These are phyloP conservation scores for Blastocystis hominis DNA, from an alignment of 352 stramenopile species.

Conservation along the genomic window DNA sequence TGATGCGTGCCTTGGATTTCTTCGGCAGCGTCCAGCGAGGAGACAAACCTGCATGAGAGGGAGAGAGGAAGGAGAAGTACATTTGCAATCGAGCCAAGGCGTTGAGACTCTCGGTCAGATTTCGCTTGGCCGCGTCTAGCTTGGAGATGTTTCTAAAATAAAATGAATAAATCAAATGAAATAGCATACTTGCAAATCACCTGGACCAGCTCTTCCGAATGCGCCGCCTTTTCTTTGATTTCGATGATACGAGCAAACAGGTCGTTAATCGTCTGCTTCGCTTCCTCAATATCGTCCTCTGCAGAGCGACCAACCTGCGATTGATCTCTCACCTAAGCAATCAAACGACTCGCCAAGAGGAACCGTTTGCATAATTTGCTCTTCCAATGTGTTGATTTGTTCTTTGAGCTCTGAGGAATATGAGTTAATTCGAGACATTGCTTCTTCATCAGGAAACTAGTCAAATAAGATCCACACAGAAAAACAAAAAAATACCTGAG, in stretches of 20 bases:
- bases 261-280: constrained; percentile 39
- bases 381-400: neutral
- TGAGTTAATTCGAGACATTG: constrained; percentile 5
- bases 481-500: neutral
- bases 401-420: constrained; percentile 11
- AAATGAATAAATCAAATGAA: neutral
- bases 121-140: constrained; percentile 23
- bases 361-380: constrained; percentile 44
- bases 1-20: constrained; percentile 63
- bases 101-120: constrained; percentile 54
- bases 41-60: constrained; percentile 64
- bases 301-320: constrained; percentile 8
- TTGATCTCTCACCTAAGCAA: constrained; percentile 8
- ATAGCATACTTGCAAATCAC: constrained; percentile 27
- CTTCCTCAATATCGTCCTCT: constrained; percentile 8
- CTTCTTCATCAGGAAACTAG: constrained; percentile 53
- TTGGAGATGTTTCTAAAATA: constrained; percentile 51
- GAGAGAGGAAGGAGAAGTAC: neutral
- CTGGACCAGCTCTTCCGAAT: constrained; percentile 48
- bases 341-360: neutral
- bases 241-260: constrained; percentile 39
- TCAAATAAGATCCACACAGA: neutral
- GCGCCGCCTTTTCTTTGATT: constrained; percentile 41
- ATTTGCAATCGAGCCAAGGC: constrained; percentile 25
- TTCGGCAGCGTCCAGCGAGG: constrained; percentile 64